Evolutionary conservation across 176 grass and related monocot genomes (phyloP).

Genomic region (Melocanna baccifera): DNA sequence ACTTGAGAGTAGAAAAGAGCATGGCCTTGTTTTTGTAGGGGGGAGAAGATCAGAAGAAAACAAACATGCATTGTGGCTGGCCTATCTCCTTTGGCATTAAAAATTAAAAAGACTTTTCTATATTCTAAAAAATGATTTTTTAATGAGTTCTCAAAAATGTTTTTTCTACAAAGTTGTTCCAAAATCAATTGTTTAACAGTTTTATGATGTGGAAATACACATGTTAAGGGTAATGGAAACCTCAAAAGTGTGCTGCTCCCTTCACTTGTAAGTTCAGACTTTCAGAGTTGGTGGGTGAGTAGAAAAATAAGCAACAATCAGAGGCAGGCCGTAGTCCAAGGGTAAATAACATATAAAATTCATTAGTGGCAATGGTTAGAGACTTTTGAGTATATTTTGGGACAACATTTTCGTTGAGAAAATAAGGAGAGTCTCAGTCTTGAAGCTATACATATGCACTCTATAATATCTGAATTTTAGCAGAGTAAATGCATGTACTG

Average conservation of each 20-base stretch:
- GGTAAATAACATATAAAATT: not conserved
- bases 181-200: not conserved
- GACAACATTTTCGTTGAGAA: not conserved
- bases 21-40: not conserved
- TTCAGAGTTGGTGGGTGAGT: not conserved
- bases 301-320: not conserved
- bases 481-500: not conserved
- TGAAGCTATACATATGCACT: not conserved
- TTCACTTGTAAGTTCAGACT: not conserved
- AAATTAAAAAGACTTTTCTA: not conserved
- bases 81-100: not conserved
- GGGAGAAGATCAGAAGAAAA: not conserved
- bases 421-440: not conserved
- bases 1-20: not conserved
- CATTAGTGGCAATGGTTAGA: not conserved
- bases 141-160: not conserved
- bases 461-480: not conserved
- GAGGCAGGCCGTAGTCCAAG: not conserved
- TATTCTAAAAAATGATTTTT: not conserved
- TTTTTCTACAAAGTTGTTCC: not conserved
- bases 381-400: not conserved
- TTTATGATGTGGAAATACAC: not conserved
- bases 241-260: not conserved
- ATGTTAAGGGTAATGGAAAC: not conserved
- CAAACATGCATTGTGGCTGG: constrained; percentile 37